Evolutionary conservation across 1,284 basidiomycete genomes (phyloP).

Genomic region (Albatrellus sp.): DNA sequence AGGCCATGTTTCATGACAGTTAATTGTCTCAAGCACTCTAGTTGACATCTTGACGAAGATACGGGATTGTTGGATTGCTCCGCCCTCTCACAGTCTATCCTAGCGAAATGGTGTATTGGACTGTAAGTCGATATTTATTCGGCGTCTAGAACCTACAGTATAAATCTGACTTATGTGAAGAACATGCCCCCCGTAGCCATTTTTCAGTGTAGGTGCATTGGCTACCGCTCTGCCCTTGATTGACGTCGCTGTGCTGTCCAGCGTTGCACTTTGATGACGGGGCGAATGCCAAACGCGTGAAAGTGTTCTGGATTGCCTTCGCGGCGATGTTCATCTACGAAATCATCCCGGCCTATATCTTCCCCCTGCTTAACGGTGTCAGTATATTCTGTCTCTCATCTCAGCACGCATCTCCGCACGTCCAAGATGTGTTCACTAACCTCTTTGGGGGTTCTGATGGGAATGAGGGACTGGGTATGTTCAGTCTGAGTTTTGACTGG

Average conservation of each 20-base stretch:
- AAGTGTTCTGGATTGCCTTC: conserved; percentile 49
- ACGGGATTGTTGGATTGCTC: conserved; percentile 45
- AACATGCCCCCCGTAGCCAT: conserved; percentile 47
- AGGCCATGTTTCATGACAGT: not conserved
- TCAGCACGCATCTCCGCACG: conserved; percentile 28
- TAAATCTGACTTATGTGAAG: conserved; percentile 14
- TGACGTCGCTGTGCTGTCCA: conserved; percentile 16
- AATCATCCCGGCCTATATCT: conserved; percentile 49
- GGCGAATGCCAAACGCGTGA: conserved; percentile 39
- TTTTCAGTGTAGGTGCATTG: conserved; percentile 35
- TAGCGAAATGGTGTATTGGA: conserved; percentile 62
- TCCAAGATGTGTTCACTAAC: conserved; percentile 42
- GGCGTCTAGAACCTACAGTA: conserved; percentile 5
- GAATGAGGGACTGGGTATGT: conserved; percentile 53
- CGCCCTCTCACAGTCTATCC: conserved; percentile 55
- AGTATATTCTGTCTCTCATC: conserved; percentile 46
- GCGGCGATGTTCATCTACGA: conserved; percentile 44
- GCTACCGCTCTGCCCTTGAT: not conserved
- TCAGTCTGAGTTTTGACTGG: conserved; percentile 48
- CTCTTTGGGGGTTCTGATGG: conserved; percentile 48
- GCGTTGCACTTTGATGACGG: conserved; percentile 40
- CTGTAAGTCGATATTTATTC: conserved; percentile 20
- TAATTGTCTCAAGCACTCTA: no score
- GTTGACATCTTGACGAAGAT: conserved; percentile 19
- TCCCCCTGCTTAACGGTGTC: conserved; percentile 43